Evolutionary conservation across 306 rosid species (phyloP).

Genomic region (Ammopiptanthus mongolicus): DNA sequence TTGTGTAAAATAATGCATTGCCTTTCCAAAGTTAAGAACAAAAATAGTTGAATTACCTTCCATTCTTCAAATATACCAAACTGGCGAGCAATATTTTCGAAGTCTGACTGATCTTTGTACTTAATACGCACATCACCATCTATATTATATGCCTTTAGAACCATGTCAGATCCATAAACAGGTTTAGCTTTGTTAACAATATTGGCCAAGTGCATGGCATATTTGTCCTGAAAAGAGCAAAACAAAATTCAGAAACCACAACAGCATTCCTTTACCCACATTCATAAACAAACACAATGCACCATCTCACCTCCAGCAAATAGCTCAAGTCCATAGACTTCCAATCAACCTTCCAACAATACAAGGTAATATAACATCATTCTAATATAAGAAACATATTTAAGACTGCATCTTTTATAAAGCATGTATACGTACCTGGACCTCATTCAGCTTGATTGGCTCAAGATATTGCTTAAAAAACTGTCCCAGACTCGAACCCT

Average conservation of each 20-base stretch:
- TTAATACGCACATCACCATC: slow-evolving; percentile 67
- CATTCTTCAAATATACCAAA: slow-evolving; percentile 94
- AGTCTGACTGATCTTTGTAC: slow-evolving; percentile 60
- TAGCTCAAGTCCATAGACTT: slow-evolving; percentile 83
- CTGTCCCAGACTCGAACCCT: slow-evolving; percentile 98
- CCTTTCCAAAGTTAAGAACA: not conserved
- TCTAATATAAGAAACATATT: slow-evolving; percentile 20
- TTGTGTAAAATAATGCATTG: not conserved
- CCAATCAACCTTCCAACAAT: slow-evolving; percentile 71
- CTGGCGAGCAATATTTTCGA: slow-evolving; percentile 67
- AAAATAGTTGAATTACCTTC: slow-evolving; percentile 60
- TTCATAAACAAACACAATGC: not conserved
- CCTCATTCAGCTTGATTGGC: slow-evolving; percentile 86
- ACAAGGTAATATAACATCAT: slow-evolving; percentile 24
- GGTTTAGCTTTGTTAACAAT: slow-evolving; percentile 64
- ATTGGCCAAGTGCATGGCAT: slow-evolving; percentile 50
- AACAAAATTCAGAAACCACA: slow-evolving; percentile 14
- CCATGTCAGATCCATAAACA: slow-evolving; percentile 56
- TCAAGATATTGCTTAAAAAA: slow-evolving; percentile 83
- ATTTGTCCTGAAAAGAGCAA: slow-evolving; percentile 58
- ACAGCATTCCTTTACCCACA: not conserved
- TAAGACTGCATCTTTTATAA: slow-evolving; percentile 2
- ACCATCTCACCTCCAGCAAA: slow-evolving; percentile 72
- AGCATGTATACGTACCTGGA: slow-evolving; percentile 43
- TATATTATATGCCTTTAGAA: slow-evolving; percentile 67